These are phyloP conservation scores for Peterozyma toletana DNA, from an alignment of 805 yeast genomes.

Conservation along the genomic window DNA sequence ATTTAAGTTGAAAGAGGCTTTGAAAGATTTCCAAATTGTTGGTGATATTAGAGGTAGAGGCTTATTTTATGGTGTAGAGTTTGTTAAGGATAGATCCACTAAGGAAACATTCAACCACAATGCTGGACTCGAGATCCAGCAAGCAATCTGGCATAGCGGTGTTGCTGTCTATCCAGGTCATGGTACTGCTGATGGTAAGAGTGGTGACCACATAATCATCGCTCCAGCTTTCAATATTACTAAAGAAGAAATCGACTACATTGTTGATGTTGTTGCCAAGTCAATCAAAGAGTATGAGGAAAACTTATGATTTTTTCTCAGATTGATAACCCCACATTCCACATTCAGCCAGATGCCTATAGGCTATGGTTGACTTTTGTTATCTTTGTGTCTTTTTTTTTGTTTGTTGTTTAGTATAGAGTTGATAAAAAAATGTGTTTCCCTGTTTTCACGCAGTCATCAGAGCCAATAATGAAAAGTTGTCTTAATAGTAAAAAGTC, in stretches of 20 bases:
- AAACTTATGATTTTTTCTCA: slow-evolving; percentile 12
- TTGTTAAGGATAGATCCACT: slow-evolving; percentile 44
- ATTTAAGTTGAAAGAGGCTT: slow-evolving; percentile 23
- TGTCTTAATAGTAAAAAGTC: too few species aligned
- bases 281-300: slow-evolving; percentile 30
- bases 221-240: slow-evolving; percentile 40
- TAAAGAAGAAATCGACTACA: slow-evolving; percentile 32
- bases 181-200: slow-evolving; percentile 31
- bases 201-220: slow-evolving; percentile 38
- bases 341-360: too few species aligned
- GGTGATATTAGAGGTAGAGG: slow-evolving; percentile 64
- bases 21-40: slow-evolving; percentile 30
- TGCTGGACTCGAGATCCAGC: background rate
- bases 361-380: too few species aligned
- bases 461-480: too few species aligned
- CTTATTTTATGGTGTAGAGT: slow-evolving; percentile 51
- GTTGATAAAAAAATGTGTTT: too few species aligned
- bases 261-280: slow-evolving; percentile 29
- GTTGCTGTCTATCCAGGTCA: slow-evolving; percentile 38
- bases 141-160: slow-evolving; percentile 31
- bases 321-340: too few species aligned
- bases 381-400: too few species aligned
- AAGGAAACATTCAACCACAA: slow-evolving; percentile 35
- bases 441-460: too few species aligned
- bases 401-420: too few species aligned